Evolutionary conservation across 768 basidiomycete species (phyloP), one percentile per base, ranked within the genome.

Genomic region (Termitomyces bulborhizus): DNA sequence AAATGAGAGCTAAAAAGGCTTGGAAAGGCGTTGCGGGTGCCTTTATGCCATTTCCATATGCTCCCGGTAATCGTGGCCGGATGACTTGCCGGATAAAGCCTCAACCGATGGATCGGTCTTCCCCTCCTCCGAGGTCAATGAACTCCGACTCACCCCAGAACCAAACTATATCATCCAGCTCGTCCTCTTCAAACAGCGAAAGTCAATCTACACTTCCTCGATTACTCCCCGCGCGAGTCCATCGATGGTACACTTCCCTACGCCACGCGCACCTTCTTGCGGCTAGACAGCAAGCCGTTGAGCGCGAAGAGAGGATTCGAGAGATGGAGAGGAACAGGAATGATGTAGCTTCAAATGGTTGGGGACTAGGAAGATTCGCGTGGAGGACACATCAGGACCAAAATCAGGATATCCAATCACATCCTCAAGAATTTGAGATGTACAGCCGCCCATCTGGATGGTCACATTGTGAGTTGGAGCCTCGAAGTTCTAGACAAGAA

Each of bases 321-420:
- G 80, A 81, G 61, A 75, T 85, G 42, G 84, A 81, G 51, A 71
- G 79, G 18, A 70, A 63, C 57, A 68, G 59, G 41, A 44, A 48
- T 7, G 68, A 59, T 63, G 67, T 51, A 59, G 61, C 34, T 64
- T 60, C 56, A 67, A 67, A 34, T 63, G 87, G 86, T 1, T 91
- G 90, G 89, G 87, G 85, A 0, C 68, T 91, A 48, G 89, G 90
- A 2, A 84, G 82, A 56, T 89, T 84, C 67, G 84, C 72, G 13
- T 74, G 75, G 74, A 60, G 68, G 58, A 60, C 61, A 21, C 45
- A 56, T 40, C 63, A 56, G 41, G 66, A 55, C 21, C 21, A 21
- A 21, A 21, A 21, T 2, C 45, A 54, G 21, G 34, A 53, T 36
- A 46, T 31, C 6, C 32, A 46, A 34, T 36, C 36, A 9, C 43